Percentiles rank a stretch among this genome's conserved stretches.
These are phyloP conservation scores for Boletus vinaceobasis DNA, from an alignment of 768 basidiomycete genomes.

Conservation along the genomic window DNA sequence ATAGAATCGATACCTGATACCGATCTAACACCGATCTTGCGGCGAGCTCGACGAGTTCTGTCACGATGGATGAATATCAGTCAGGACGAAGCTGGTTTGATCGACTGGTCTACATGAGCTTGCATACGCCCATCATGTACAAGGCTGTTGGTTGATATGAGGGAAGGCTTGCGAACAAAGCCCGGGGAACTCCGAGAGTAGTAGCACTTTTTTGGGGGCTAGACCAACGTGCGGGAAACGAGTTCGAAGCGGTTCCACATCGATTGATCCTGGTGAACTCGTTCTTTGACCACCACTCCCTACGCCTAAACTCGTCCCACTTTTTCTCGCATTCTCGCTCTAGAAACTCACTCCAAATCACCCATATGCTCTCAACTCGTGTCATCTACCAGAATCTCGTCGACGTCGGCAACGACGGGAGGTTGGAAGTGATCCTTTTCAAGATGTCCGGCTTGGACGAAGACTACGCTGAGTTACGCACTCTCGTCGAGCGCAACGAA, in stretches of 20 bases:
- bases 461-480: conserved; percentile 19
- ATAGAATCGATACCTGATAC: not conserved
- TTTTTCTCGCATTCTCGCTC: conserved; percentile 1
- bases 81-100: not conserved
- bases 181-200: no score
- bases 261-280: not conserved
- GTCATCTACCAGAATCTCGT: conserved; percentile 28
- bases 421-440: conserved; percentile 11
- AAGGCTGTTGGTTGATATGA: no score
- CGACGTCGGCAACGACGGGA: conserved; percentile 23
- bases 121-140: no score
- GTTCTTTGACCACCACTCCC: conserved; percentile 5
- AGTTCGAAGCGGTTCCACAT: no score
- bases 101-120: not conserved
- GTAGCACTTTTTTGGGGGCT: not conserved
- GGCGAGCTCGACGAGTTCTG: not conserved
- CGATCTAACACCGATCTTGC: not conserved
- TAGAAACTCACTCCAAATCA: not conserved
- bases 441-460: conserved; percentile 23
- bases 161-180: not conserved
- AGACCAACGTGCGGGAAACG: not conserved
- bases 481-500: conserved; percentile 30
- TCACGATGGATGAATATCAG: not conserved
- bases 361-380: conserved; percentile 12
- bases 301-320: not conserved